Conservation (phyloP, 495 filamentous ascomycete genomes). For the Aspergillus sparsus region DNA sequence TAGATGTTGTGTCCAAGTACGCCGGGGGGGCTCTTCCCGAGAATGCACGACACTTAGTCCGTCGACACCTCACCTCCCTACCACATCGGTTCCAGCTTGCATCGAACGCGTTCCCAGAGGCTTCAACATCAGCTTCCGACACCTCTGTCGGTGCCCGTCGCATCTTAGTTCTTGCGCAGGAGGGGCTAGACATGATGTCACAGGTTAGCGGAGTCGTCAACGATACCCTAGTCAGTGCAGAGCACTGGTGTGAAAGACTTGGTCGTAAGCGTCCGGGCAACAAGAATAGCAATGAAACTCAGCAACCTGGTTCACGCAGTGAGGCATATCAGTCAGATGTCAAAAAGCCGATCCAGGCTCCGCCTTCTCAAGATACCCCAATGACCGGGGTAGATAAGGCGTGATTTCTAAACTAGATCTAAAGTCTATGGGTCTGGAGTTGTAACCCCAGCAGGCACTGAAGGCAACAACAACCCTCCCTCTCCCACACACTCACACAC, state of each 20-base stretch:
- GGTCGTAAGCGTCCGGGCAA: constrained; percentile 54
- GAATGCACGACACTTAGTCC: constrained; percentile 76
- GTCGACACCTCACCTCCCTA: constrained; percentile 73
- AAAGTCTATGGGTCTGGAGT: not conserved
- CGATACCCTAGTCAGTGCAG: constrained; percentile 80
- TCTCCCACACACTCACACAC: no score
- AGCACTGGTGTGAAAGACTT: constrained; percentile 79
- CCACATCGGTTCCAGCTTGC: constrained; percentile 71
- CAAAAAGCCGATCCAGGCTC: constrained; percentile 37
- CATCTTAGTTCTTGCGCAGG: constrained; percentile 78
- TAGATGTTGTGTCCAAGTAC: constrained; percentile 78
- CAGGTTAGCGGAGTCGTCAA: constrained; percentile 81
- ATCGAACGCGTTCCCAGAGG: constrained; percentile 43
- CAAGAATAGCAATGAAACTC: constrained; percentile 26
- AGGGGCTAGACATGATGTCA: constrained; percentile 85
- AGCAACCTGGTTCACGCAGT: constrained; percentile 28
- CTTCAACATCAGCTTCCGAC: constrained; percentile 40
- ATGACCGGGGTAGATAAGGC: constrained; percentile 46
- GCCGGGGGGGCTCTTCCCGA: constrained; percentile 82
- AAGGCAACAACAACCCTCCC: not conserved
- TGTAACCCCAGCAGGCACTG: not conserved
- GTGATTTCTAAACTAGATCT: constrained; percentile 16
- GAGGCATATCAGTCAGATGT: constrained; percentile 32
- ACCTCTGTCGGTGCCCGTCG: constrained; percentile 58
- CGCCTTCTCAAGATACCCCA: constrained; percentile 33